Evolutionary conservation across 2,329 filamentous ascomycete species (phyloP), one percentile per base, ranked within the genome.

Genomic region (Venturia effusa): DNA sequence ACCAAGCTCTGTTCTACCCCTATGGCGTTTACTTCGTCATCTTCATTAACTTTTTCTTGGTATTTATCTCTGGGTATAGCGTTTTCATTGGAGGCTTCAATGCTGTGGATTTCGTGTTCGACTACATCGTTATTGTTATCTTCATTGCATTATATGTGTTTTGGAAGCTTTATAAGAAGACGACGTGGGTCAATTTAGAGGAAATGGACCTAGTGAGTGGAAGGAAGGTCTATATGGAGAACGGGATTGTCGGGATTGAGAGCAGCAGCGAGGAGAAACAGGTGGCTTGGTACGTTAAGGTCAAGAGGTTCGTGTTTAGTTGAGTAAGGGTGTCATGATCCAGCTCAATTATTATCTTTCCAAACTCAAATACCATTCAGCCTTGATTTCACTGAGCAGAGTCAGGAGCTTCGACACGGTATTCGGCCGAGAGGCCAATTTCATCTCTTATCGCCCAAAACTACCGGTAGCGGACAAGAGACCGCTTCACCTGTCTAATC

Each of bases 21-120:
- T 79, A 72, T 54, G 71, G 73, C 3, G 72, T 75, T 0, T 79
- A 76, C 57, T 68, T 74, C 41, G 72, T 73, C 0, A 64, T 77
- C 0, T 66, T 65, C 27, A 65, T 76, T 1, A 73, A 72, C 0
- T 40, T 68, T 2, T 51, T 77, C 43, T 86, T 96, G 34, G 81
- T 97, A 37, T 73, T 88, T 55, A 89, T 89, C 1, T 92, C 97
- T 73, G 74, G 74, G 17, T 77, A 77, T 66, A 76, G 73, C 74
- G 0, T 77, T 77, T 51, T 51, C 13, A 51, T 51, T 27, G 45
- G 45, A 1, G 13, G 45, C 73, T 77, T 3, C 73, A 74, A 1
- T 75, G 74, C 69, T 2, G 67, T 71, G 61, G 64, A 71, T 22
- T 76, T 76, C 67, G 76, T 76, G 67, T 73, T 76, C 54, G 70